Conservation (phyloP, 2,329 filamentous ascomycete species). For the Verruconis gallopava region DNA sequence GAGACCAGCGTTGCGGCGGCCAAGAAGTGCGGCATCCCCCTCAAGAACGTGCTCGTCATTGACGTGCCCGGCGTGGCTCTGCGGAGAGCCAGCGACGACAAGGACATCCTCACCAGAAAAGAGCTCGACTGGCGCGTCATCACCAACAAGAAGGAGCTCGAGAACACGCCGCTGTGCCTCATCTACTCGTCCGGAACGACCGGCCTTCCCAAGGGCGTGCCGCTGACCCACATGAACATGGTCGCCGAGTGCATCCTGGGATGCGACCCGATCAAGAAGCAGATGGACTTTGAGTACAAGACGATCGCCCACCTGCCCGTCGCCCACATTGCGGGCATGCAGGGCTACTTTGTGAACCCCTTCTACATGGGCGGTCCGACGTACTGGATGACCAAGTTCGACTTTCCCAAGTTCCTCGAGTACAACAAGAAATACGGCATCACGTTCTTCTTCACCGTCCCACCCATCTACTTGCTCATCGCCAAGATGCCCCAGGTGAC, state of each 20-base stretch:
- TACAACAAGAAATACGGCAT: slow-evolving; percentile 39
- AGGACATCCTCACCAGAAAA: slow-evolving; percentile 22
- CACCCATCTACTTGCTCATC: slow-evolving; percentile 47
- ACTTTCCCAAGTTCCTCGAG: slow-evolving; percentile 41
- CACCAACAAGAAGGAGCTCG: slow-evolving; percentile 36
- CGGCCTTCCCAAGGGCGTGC: slow-evolving; percentile 34
- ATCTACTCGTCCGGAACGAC: slow-evolving; percentile 38
- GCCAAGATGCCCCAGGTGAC: slow-evolving; percentile 43
- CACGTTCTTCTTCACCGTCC: slow-evolving; percentile 46
- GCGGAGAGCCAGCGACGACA: slow-evolving; percentile 20
- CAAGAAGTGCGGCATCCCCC: slow-evolving; percentile 33
- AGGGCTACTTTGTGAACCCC: slow-evolving; percentile 34
- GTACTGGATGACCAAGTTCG: slow-evolving; percentile 52
- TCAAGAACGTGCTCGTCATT: slow-evolving; percentile 39
- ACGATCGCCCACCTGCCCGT: slow-evolving; percentile 35
- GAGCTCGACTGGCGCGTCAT: slow-evolving; percentile 41
- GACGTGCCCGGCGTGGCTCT: slow-evolving; percentile 28
- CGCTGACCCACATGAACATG: slow-evolving; percentile 31
- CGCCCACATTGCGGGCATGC: slow-evolving; percentile 35
- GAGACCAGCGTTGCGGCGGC: slow-evolving; percentile 36
- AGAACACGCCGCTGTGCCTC: slow-evolving; percentile 31
- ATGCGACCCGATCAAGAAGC: slow-evolving; percentile 20
- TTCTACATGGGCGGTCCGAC: slow-evolving; percentile 28
- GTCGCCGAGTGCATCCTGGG: slow-evolving; percentile 27
- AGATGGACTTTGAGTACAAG: slow-evolving; percentile 24